Percentiles rank a stretch among this genome's conserved stretches.
Conservation (phyloP, 1,284 basidiomycete genomes). For the Kwoniella shivajii region DNA sequence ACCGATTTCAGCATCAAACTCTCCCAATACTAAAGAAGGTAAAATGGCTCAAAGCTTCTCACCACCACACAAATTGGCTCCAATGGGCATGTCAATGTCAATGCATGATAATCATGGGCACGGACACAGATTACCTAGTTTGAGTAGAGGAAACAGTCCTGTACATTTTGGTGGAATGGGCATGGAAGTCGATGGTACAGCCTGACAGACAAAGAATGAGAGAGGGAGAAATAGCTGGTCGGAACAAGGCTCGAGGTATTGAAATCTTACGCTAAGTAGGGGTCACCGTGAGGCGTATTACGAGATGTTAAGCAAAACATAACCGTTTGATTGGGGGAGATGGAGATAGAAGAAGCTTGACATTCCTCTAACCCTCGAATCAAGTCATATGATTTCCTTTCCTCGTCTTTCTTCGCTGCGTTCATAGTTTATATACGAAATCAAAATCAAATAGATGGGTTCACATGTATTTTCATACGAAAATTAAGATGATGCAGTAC, state of each 20-base stretch:
- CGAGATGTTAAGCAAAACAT: too few relatives aligned
- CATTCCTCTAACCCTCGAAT: too few relatives aligned
- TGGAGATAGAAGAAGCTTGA: too few relatives aligned
- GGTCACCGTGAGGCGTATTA: too few relatives aligned
- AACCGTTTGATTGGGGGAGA: too few relatives aligned
- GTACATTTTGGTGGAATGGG: slow-evolving; percentile 25
- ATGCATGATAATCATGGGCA: slow-evolving; percentile 24
- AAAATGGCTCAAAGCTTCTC: slow-evolving; percentile 6
- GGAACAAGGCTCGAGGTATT: not conserved
- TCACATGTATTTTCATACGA: too few relatives aligned
- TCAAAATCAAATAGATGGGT: too few relatives aligned
- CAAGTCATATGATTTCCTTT: too few relatives aligned
- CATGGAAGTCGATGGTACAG: slow-evolving; percentile 40
- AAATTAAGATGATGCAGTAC: too few relatives aligned
- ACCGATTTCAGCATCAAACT: slow-evolving; percentile 59
- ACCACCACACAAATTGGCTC: slow-evolving; percentile 39
- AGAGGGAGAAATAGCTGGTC: not conserved
- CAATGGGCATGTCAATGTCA: slow-evolving; percentile 25
- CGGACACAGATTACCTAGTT: slow-evolving; percentile 35
- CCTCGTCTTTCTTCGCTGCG: too few relatives aligned
- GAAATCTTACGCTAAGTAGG: too few relatives aligned
- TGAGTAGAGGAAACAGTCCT: slow-evolving; percentile 39
- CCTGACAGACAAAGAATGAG: slow-evolving; percentile 8
- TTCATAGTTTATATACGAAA: too few relatives aligned
- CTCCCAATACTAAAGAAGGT: slow-evolving; percentile 7